phyloP scores from a whole-genome alignment of 805 yeast species.

The Sporopachydermia quercuum region DNA sequence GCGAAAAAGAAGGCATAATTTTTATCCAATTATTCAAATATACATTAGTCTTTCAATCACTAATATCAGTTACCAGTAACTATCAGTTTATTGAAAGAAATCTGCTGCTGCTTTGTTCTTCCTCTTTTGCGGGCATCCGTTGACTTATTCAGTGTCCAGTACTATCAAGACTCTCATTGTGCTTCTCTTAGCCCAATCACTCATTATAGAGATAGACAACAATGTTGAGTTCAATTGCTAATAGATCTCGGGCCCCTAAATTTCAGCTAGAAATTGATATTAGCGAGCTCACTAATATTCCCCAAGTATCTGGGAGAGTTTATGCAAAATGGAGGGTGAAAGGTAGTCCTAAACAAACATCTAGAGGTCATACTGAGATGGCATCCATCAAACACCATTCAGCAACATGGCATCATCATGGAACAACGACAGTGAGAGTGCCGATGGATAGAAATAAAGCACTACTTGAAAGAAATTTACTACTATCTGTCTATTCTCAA shows the following conservation, averaged over 20 bases:
- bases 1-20: no score
- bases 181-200: no score
- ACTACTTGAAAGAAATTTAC: constrained; percentile 18
- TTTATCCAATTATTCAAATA: no score
- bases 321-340: constrained; percentile 47
- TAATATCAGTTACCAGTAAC: no score
- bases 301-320: constrained; percentile 60
- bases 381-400: constrained; percentile 35
- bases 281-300: constrained; percentile 68
- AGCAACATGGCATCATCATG: constrained; percentile 32
- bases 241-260: constrained; percentile 27
- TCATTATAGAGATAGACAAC: no score
- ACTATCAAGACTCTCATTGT: no score
- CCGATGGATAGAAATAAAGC: constrained; percentile 22
- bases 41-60: no score
- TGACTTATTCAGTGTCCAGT: no score
- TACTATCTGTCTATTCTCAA: background rate
- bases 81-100: no score
- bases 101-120: no score
- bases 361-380: constrained; percentile 30
- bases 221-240: background rate
- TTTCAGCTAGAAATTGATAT: constrained; percentile 46
- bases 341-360: constrained; percentile 32
- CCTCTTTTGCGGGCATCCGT: no score
- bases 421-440: constrained; percentile 25